These are phyloP conservation scores for Xylariaceae sp. DNA, from an alignment of 2,329 filamentous ascomycete genomes.

Conservation along the genomic window DNA sequence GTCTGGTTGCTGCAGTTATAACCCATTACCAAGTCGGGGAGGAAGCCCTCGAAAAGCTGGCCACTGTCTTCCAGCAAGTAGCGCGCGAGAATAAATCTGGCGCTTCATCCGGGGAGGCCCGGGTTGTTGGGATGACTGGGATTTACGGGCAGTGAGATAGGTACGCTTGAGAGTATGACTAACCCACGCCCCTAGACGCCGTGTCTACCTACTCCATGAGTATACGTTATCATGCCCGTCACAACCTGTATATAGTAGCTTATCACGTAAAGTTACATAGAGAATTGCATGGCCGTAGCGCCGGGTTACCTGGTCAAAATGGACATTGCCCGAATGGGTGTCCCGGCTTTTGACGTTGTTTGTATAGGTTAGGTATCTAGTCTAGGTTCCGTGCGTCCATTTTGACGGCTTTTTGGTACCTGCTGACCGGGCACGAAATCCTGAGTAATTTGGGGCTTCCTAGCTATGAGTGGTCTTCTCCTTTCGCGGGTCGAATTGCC, in stretches of 20 bases:
- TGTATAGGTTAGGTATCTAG: not conserved
- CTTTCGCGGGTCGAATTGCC: not conserved
- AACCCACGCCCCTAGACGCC: not conserved
- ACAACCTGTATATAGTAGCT: no score
- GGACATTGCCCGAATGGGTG: no score
- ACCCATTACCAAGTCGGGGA: conserved; percentile 50
- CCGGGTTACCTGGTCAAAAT: no score
- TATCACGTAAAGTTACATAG: no score
- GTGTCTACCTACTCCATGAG: not conserved
- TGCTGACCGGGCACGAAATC: not conserved
- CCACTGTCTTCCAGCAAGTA: conserved; percentile 41
- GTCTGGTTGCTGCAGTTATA: conserved; percentile 25
- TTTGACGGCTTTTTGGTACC: not conserved
- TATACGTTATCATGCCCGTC: not conserved
- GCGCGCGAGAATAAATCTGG: conserved; percentile 34
- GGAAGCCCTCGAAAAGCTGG: conserved; percentile 49
- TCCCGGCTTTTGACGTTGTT: no score
- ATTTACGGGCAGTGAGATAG: conserved; percentile 17
- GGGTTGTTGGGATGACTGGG: conserved; percentile 15
- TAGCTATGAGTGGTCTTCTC: not conserved
- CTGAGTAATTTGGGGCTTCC: not conserved
- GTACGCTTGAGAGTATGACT: no score
- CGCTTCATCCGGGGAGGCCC: conserved; percentile 19
- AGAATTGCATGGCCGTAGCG: no score
- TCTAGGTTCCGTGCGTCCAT: not conserved